Evolutionary conservation across 2,329 filamentous ascomycete genomes (phyloP).

Genomic region (Atkinsonella hypoxylon): DNA sequence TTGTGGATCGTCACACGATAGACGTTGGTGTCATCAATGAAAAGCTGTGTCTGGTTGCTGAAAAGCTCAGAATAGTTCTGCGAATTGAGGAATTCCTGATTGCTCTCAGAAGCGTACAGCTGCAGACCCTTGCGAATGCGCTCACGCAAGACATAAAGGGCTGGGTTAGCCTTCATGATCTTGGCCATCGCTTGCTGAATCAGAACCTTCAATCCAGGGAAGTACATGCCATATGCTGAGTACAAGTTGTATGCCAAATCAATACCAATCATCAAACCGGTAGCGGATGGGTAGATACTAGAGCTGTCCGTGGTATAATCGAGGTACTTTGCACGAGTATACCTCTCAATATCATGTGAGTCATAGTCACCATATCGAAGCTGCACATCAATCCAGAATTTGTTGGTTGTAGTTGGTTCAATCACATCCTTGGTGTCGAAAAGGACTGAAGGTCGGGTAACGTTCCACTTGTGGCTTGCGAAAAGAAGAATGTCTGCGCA

Average conservation of each 20-base stretch:
- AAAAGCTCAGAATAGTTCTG: constrained; percentile 99
- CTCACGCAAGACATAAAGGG: constrained; percentile 88
- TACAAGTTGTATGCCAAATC: constrained; percentile 97
- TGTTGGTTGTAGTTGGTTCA: constrained; percentile 89
- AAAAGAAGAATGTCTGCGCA: constrained; percentile 96
- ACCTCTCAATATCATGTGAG: constrained; percentile 96
- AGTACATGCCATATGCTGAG: constrained; percentile 96
- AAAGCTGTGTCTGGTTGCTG: constrained; percentile 97
- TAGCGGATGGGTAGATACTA: constrained; percentile 96
- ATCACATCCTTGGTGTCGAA: constrained; percentile 96
- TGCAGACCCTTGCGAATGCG: constrained; percentile 98
- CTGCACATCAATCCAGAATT: constrained; percentile 98
- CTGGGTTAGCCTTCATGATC: constrained; percentile 98
- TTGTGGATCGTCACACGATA: constrained; percentile 99
- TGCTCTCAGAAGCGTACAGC: constrained; percentile 94
- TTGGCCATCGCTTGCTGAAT: constrained; percentile 98
- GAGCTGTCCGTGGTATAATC: constrained; percentile 98
- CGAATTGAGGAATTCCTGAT: constrained; percentile 97
- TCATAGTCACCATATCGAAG: constrained; percentile 96
- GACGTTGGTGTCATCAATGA: constrained; percentile 98
- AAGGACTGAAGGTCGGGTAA: constrained; percentile 81
- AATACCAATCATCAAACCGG: constrained; percentile 93
- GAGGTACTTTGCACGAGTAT: constrained; percentile 93
- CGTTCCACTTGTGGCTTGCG: constrained; percentile 97
- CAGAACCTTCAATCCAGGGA: constrained; percentile 90